Evolutionary conservation across 257 asterid species (phyloP).

Genomic region (Datura wrightii): DNA sequence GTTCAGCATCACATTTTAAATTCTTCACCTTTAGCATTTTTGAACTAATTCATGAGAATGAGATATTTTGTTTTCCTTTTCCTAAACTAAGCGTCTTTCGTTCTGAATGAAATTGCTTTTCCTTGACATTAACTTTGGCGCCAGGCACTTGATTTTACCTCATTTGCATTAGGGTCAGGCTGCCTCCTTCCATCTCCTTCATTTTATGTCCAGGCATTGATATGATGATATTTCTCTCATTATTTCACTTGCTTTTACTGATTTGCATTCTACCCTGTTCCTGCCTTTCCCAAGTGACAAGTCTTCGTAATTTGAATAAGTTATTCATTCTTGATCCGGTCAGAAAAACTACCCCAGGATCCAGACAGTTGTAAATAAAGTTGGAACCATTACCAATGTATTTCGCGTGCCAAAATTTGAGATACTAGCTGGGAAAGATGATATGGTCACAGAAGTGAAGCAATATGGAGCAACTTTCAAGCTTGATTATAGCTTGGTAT

Average conservation of each 20-base stretch:
- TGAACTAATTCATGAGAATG: background rate
- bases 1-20: constrained; percentile 11
- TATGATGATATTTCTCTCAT: constrained; percentile 1
- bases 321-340: constrained; percentile 4
- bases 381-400: constrained; percentile 84
- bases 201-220: background rate
- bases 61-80: background rate
- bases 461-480: constrained; percentile 87
- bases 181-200: constrained; percentile 10
- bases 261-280: background rate
- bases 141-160: background rate
- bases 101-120: background rate
- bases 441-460: constrained; percentile 91
- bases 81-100: background rate
- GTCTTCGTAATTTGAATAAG: background rate
- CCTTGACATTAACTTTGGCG: background rate
- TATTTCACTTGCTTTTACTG: background rate
- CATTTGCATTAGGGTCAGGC: background rate
- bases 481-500: constrained; percentile 93
- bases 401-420: constrained; percentile 96
- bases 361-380: constrained; percentile 87
- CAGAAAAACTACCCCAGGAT: constrained; percentile 95
- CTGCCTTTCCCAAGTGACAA: background rate
- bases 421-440: constrained; percentile 79
- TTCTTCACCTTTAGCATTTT: background rate